Evolutionary conservation across 129 eudicot species (phyloP), one percentile per base, ranked within the genome.

Genomic region (Tagetes erecta): DNA sequence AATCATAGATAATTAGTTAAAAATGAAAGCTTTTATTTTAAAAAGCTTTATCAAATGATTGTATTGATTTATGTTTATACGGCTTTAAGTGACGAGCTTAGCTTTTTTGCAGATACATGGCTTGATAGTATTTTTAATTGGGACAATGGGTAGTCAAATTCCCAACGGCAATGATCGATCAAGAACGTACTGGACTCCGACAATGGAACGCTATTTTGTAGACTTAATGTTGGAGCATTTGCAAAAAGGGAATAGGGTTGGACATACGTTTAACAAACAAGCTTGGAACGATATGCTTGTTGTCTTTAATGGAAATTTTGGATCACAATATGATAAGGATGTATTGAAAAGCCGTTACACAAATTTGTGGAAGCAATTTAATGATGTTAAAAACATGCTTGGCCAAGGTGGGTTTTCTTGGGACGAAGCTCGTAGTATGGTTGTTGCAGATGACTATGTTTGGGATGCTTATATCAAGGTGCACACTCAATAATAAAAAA

Each of bases 241-340:
- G 81, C 82, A 81, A n/a, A 83, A 79, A 80, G 91, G 91, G 58
- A 86, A 83, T 64, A 86, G 91, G 74, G 67, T 52, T 41, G 91
- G 91, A 35, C 86, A 86, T 71, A 86, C 91, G 35, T 86, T 86
- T 70, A 86, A 81, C 68, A 86, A 86, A 75, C 86, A 86, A 75
- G 91, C 91, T 53, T 86, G 91, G 91, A 81, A 75, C n/a, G 87
- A 86, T 67, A 86, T 86, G 87, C 82, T 86, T 33, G 76, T 78
- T 30, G 82, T 74, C 64, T 86, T 86, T 39, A 86, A 86, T 78
- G 80, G 78, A 67, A 86, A 86, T 56, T 80, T 83, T 67, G 87
- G 81, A 67, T 83, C 91, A 55, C 86, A 75, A 20, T 86, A 86
- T 8, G 91, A 86, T 73, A 86, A 86, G 78, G 91, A 86, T 71